Evolutionary conservation across 2,329 filamentous ascomycete species (phyloP).

Genomic region (Calonectria multiphialidica): DNA sequence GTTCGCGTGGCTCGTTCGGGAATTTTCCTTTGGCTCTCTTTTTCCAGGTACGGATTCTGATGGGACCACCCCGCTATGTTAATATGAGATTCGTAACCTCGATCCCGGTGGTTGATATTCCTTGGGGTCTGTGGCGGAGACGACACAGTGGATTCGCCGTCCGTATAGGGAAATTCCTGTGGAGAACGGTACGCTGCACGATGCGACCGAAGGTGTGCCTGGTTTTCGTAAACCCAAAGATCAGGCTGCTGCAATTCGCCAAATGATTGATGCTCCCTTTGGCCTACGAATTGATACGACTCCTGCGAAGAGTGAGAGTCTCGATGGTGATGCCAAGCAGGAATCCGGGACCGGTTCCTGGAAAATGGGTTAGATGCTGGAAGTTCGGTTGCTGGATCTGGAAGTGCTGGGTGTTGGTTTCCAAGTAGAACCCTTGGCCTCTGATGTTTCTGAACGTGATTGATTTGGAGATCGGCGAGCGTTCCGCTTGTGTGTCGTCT

Average conservation of each 20-base stretch:
- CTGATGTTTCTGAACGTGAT: background rate
- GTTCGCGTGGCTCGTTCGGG: too few relatives aligned
- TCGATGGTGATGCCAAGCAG: background rate
- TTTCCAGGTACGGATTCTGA: background rate
- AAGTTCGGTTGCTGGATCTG: background rate
- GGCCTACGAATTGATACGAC: background rate
- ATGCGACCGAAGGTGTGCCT: background rate
- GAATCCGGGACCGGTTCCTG: background rate
- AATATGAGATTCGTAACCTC: background rate
- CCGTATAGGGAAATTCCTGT: background rate
- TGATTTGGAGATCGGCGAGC: background rate
- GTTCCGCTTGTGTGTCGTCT: constrained; percentile 10
- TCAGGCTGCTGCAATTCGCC: background rate
- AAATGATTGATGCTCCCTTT: background rate
- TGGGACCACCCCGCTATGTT: background rate
- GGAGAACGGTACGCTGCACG: background rate
- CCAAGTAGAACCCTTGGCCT: background rate
- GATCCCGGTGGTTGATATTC: background rate
- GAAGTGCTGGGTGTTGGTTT: background rate
- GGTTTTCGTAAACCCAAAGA: background rate
- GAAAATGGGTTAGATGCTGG: background rate
- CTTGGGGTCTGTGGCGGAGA: background rate
- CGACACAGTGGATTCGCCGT: background rate
- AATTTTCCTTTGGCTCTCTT: background rate
- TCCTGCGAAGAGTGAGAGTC: background rate